Evolutionary conservation across 2,329 filamentous ascomycete genomes (phyloP), one percentile per base, ranked within the genome.

Genomic region (Plectosphaerella sp.): DNA sequence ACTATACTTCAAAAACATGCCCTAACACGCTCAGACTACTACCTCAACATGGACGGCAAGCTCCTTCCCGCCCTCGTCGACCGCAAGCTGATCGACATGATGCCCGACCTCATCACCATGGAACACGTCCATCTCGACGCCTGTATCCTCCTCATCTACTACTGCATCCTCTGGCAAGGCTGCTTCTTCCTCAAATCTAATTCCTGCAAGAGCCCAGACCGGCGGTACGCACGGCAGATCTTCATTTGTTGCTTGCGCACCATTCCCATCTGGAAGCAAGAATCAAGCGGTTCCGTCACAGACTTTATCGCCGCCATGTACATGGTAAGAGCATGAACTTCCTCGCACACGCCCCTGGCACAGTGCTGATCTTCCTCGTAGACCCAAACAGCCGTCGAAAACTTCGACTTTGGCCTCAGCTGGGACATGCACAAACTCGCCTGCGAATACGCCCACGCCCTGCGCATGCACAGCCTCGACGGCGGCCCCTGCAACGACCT

Each of bases 391-490:
- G 61, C 64, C 4, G 59, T 60, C 14, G 62, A 64, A 16, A 63
- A 52, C 33, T 65, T 67, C n/a, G 65, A 68, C 45, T 63, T 66
- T 18, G 64, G 65, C 5, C 52, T 67, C 15, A 61, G 61, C 11
- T 64, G 64, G 58, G 57, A 57, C 35, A 64, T 65, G 56, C 63
- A 66, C 41, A 61, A 62, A 16, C 54, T 57, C 5, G 62, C 65
- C 2, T 63, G 63, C 47, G 63, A 62, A 47, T 68, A 64, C 20
- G 65, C 64, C 7, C 63, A 64, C 36, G 55, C 35, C 5, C 63
- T 68, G 3, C 62, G 65, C 22, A 47, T 68, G 3, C 65, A 68
- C 43, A 66, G 59, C 8, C 57, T 67, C 8, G 65, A 67, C 39
- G 62, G 58, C 4, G 58, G 59, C 9, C 58, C 59, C 10, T 52